phyloP scores from a whole-genome alignment of 148 eudicot species.

The Amaranthus palmeri region DNA sequence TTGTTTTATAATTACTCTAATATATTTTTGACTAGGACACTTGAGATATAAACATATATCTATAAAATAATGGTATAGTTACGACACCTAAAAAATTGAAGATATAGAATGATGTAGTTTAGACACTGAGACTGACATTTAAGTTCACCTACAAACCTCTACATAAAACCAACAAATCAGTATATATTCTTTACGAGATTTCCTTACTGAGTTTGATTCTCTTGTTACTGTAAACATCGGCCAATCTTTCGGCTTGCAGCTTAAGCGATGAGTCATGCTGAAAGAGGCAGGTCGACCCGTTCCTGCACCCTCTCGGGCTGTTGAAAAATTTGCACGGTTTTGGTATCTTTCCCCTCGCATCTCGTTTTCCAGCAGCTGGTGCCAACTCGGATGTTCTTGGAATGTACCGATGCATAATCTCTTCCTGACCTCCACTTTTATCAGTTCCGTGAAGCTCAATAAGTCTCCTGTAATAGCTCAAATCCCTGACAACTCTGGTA shows the following conservation, averaged over 20 bases:
- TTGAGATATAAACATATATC: too few relatives aligned
- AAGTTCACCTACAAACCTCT: too few relatives aligned
- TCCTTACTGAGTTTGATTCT: constrained; percentile 11
- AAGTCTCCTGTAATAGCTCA: constrained; percentile 37
- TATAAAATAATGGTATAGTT: too few relatives aligned
- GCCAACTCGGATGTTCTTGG: constrained; percentile 2
- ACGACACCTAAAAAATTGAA: too few relatives aligned
- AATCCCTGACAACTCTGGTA: constrained; percentile 31
- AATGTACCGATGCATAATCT: neutral
- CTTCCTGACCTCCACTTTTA: constrained; percentile 19
- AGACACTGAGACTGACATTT: too few relatives aligned
- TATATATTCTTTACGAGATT: neutral
- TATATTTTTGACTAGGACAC: too few relatives aligned
- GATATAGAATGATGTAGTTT: too few relatives aligned
- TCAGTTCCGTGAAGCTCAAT: constrained; percentile 48
- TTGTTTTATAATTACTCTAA: too few relatives aligned
- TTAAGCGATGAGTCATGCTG: constrained; percentile 26
- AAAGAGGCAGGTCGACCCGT: constrained; percentile 44
- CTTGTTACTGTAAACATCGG: constrained; percentile 32
- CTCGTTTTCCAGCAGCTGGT: constrained; percentile 15
- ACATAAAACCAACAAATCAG: neutral
- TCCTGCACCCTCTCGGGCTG: constrained; percentile 40
- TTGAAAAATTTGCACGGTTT: constrained; percentile 42
- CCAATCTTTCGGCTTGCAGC: constrained; percentile 23
- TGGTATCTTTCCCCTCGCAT: constrained; percentile 16